phyloP scores from a whole-genome alignment of 2,329 filamentous ascomycete genomes.

The Colletotrichum tropicicola region DNA sequence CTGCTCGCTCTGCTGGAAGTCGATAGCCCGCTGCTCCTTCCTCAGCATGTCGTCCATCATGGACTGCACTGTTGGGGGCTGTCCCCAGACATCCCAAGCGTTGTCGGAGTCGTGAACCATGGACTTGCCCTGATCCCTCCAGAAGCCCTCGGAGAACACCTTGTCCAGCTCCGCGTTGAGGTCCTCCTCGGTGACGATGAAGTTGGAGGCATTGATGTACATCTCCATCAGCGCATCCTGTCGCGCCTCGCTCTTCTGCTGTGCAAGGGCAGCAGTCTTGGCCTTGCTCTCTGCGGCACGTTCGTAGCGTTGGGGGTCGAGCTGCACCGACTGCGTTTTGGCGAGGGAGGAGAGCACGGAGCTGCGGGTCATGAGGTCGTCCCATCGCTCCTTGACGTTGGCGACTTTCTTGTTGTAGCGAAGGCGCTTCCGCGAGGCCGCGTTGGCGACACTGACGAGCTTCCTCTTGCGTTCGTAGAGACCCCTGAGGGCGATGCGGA shows the following conservation, averaged over 20 bases:
- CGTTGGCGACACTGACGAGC: constrained; percentile 50
- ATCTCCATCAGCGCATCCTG: constrained; percentile 82
- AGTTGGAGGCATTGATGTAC: constrained; percentile 87
- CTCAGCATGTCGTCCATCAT: constrained; percentile 52
- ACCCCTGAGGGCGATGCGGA: constrained; percentile 75
- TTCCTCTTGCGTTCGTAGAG: constrained; percentile 73
- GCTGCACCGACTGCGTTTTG: constrained; percentile 59
- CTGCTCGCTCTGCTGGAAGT: constrained; percentile 44
- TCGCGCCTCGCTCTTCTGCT: constrained; percentile 65
- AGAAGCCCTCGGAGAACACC: constrained; percentile 75
- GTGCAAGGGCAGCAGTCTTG: constrained; percentile 53
- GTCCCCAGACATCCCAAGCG: constrained; percentile 60
- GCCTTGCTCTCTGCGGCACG: constrained; percentile 54
- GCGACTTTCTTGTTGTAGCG: constrained; percentile 57
- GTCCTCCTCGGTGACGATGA: constrained; percentile 85
- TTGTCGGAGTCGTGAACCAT: constrained; percentile 47
- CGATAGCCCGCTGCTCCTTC: constrained; percentile 20
- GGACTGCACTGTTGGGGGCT: constrained; percentile 53
- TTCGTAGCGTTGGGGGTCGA: constrained; percentile 70
- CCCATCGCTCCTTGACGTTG: constrained; percentile 73
- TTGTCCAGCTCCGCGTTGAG: constrained; percentile 77
- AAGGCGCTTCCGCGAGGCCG: constrained; percentile 52
- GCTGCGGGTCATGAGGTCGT: constrained; percentile 79
- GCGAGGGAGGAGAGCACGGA: constrained; percentile 66
- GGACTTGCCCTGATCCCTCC: constrained; percentile 50